Evolutionary conservation across 169 alveolate species (phyloP), one percentile per base, ranked within the genome.

Genomic region (Plasmodium inui): DNA sequence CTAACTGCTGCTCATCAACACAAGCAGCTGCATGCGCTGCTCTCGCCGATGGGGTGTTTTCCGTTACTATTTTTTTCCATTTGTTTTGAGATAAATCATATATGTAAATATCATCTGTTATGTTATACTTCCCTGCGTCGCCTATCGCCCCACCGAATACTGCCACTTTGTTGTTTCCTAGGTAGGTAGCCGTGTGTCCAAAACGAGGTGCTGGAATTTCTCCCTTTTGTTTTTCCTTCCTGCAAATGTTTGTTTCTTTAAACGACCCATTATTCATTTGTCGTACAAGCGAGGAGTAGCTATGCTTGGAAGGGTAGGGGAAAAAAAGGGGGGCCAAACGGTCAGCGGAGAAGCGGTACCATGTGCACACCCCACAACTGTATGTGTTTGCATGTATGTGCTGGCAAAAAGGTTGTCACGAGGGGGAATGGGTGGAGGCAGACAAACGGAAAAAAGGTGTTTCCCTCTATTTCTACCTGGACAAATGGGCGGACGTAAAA

Each of bases 1-100:
- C 99, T 83, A 99, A 96, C 93, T 99, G 99, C 80, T 94, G 93
- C 79, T 96, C 94, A 85, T 99, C 99, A 7, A 99, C 99, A 85
- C 99, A 97, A n/a, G 99, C 99, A 19, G 99, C 98, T n/a, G 99
- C 99, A 94, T 99, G 99, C 6, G 99, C 99, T 19, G 99, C 99
- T 76, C 99, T 96, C 14, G 99, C 99, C 73, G 99, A 96, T 32
- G 99, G 99, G 17, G 99, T 96, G 53, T 96, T 97, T 85, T 97
- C 98, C 32, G 98, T 97, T 70, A 93, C 96, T 17, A 98, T 93
- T 89, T 97, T 97, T 9, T 96, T 95, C 99, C 99, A 98, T 39
- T 95, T 93, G 81, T 97, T 96, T 30, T 98, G 96, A n/a, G 94
- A 73, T 39, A 97, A 95, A 92, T 98, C 99, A 53, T 97, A 96